phyloP scores from a whole-genome alignment of 768 basidiomycete species.

The Suillus brevipes region DNA sequence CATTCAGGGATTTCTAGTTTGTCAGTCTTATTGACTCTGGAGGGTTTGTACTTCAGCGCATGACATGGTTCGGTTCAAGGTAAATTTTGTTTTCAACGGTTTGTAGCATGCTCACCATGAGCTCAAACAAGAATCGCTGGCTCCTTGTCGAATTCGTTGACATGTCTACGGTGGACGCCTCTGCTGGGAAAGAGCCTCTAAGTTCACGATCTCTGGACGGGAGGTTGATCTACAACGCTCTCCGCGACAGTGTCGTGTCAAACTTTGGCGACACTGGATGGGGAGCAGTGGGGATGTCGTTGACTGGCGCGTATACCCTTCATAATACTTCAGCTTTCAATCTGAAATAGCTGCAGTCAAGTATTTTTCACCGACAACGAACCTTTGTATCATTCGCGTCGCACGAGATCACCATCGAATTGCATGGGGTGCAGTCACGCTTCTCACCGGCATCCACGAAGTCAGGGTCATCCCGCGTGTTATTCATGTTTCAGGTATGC shows the following conservation, averaged over 20 bases:
- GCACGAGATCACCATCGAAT: conserved; percentile 78
- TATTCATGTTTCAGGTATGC: conserved; percentile 68
- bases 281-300: conserved; percentile 73
- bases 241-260: conserved; percentile 61
- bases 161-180: conserved; percentile 24
- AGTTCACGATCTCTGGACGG: conserved; percentile 42
- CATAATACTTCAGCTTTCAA: background rate
- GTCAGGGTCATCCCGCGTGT: conserved; percentile 68
- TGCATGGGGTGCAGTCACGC: conserved; percentile 77
- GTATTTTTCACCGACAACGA: conserved; percentile 83
- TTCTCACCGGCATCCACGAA: conserved; percentile 65
- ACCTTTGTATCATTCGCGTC: conserved; percentile 83
- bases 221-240: conserved; percentile 66
- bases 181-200: conserved; percentile 11
- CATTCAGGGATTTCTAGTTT: background rate
- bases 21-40: background rate
- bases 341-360: conserved; percentile 55
- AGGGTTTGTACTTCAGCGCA: background rate
- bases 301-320: conserved; percentile 54
- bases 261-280: conserved; percentile 82
- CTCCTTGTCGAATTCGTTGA: conserved; percentile 74
- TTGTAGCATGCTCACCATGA: background rate
- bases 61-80: conserved; percentile 4
- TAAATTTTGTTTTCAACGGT: background rate
- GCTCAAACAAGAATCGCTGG: conserved; percentile 71